Evolutionary conservation across 768 basidiomycete genomes (phyloP), one percentile per base, ranked within the genome.

Genomic region (Cystobasidium onofrii): DNA sequence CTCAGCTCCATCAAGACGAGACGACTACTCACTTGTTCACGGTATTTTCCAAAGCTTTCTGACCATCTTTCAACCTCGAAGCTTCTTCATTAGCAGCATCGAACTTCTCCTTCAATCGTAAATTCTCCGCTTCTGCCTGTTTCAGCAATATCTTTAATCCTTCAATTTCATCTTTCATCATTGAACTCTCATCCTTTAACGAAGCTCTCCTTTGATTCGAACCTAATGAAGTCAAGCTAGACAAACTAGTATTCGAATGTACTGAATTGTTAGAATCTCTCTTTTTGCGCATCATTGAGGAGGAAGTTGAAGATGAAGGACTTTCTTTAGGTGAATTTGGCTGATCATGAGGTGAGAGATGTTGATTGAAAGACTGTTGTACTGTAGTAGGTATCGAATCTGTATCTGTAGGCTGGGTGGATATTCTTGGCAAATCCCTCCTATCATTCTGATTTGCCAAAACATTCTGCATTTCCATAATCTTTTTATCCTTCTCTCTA

Each of bases 131-230:
- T 78, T 90, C 90, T 46, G 96, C 84, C 77, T 92, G 90, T 79
- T 91, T 89, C 25, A 96, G 87, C 77, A 96, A 91, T 78, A 91
- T 88, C 81, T 93, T 93, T 46, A 94, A 85, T 9, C 92, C 92
- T 15, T 85, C 87, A 72, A 92, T 87, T 81, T 93, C 91, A 71
- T 90, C 88, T 50, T 74, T 46, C 67, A 75, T 76, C 15, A 74
- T 66, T 1, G 74, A 62, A 25, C 75, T 62, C 39, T 79, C 80
- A 54, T 78, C 78, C 41, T 77, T 77, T 41, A 67, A 18, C 4
- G 36, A 39, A 3, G 15, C 63, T 17, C 57, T 74, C 23, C 71
- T 27, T 25, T 64, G 25, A 44, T 39, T 64, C 9, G 63, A 44
- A 39, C 39, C 71, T 23, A 64, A 25, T 18, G 63, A 63, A 46